Base-by-base conservation (phyloP, 768 basidiomycete species). In the Suillus paluster region DNA sequence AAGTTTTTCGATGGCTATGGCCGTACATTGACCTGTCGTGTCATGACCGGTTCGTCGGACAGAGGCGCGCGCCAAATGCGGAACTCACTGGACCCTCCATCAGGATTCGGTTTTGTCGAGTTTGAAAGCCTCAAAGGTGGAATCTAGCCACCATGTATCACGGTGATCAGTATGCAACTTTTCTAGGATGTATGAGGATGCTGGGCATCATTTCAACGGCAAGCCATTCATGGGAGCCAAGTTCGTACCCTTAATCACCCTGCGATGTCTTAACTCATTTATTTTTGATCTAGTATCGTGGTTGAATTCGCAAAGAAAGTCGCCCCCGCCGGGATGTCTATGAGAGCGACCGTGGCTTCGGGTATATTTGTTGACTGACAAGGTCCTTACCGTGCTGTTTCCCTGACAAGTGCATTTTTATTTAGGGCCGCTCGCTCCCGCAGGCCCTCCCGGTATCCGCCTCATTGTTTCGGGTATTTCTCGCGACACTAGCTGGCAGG, bases 401-500 rank as follows among this genome's bases (percentile, higher is more conserved):
- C n/a, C 36, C 17, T 55, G 15, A 41, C 66, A 33, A 21, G n/a
- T 65, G 67, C 45, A 67, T 61, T 57, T 58, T 58, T 53, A 14
- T 63, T 42, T 70, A 80, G 79, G 63, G 84, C 84, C 48, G 80
- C 86, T 44, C 87, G 92, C 46, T 80, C 90, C 42, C 86, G 91
- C 50, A 82, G 92, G 60, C 92, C n/a, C 92, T 61, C 87, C 90
- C 62, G 93, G 93, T 10, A 85, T 90, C 63, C 89, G 95, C 67
- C 81, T 98, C 60, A 82, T 91, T 63, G 94, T 99, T 62, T 86
- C 90, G 42, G 94, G 94, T 59, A 86, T 99, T 66, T 93, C 95
- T 67, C 89, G 91, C 73, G 93, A 96, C 73, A 97, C 95, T 50
- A 97, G 95, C 77, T 99, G 96, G 96, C 96, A 99, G 95, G 96